Percentiles rank a stretch among this genome's conserved stretches.
Evolutionary conservation across 2,329 filamentous ascomycete species (phyloP).

Genomic region (Aureobasidium melanogenum): DNA sequence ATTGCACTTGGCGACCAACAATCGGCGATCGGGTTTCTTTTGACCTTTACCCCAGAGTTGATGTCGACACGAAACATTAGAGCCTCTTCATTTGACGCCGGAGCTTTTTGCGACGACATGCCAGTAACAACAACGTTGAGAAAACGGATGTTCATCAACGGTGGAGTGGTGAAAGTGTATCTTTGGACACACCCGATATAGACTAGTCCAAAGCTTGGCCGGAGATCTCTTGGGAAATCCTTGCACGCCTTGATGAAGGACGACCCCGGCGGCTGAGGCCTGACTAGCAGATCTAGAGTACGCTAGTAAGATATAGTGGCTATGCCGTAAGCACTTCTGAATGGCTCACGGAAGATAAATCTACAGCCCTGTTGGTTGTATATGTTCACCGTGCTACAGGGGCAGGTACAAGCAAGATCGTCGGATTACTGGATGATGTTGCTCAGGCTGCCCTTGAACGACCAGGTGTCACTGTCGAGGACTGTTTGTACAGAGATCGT

Average conservation of each 20-base stretch:
- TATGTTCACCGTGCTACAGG: not conserved
- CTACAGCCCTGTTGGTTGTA: not conserved
- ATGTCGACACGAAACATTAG: not conserved
- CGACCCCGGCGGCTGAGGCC: not conserved
- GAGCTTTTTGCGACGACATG: not conserved
- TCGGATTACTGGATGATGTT: not conserved
- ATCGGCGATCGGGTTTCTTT: not conserved
- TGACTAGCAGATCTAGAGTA: not conserved
- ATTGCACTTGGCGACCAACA: not conserved
- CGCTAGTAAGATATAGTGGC: not conserved
- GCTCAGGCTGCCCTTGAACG: not conserved
- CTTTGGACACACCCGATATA: not conserved
- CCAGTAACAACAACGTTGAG: not conserved
- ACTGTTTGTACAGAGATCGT: not conserved
- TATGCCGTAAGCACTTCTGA: not conserved
- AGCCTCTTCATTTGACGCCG: not conserved
- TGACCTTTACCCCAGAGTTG: not conserved
- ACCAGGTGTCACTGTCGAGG: not conserved
- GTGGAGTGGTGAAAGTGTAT: not conserved
- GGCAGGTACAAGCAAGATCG: not conserved
- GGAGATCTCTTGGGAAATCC: slow-evolving; percentile 8
- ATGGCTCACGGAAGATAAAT: not conserved
- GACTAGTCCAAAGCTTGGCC: slow-evolving; percentile 3
- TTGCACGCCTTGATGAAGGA: not conserved
- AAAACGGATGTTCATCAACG: not conserved